Evolutionary conservation across 768 basidiomycete genomes (phyloP).

Genomic region (Udeniomyces megalosporus): DNA sequence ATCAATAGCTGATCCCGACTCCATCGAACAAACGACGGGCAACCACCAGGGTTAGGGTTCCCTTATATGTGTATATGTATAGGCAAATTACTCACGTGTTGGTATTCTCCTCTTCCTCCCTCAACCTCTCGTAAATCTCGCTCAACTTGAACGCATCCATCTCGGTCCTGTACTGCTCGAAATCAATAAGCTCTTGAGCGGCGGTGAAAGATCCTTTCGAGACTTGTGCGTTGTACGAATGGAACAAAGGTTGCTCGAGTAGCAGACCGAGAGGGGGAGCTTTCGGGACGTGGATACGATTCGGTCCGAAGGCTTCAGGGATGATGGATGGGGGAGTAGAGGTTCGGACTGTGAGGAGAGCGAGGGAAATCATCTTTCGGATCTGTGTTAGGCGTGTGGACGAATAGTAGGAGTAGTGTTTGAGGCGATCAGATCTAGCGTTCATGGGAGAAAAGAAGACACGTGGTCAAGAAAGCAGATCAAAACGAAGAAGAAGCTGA

Average conservation of each 20-base stretch:
- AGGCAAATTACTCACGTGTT: conserved; percentile 46
- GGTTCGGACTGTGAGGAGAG: conserved; percentile 65
- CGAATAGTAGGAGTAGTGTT: neutral
- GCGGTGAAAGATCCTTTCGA: conserved; percentile 17
- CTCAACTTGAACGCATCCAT: conserved; percentile 72
- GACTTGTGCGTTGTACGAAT: conserved; percentile 31
- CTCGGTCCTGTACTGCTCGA: conserved; percentile 45
- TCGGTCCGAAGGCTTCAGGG: conserved; percentile 50
- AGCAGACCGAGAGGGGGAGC: conserved; percentile 89
- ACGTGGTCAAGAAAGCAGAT: neutral
- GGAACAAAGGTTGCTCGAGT: conserved; percentile 46
- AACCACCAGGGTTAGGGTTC: neutral
- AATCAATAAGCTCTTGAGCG: conserved; percentile 44
- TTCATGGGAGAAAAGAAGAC: neutral
- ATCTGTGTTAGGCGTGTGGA: neutral
- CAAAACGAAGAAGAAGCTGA: conserved; percentile 34
- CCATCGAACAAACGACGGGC: too few relatives aligned
- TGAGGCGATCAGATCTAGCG: too few relatives aligned
- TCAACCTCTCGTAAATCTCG: conserved; percentile 74
- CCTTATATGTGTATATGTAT: neutral
- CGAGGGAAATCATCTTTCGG: conserved; percentile 86
- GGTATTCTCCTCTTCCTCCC: conserved; percentile 59
- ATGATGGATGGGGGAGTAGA: conserved; percentile 57
- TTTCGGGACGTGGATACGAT: conserved; percentile 70
- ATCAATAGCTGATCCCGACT: too few relatives aligned